Percentiles rank a stretch among this genome's conserved stretches.
These are phyloP conservation scores for Apophysomyces sp. DNA, from an alignment of 371 early-diverging fungal species.

Conservation along the genomic window DNA sequence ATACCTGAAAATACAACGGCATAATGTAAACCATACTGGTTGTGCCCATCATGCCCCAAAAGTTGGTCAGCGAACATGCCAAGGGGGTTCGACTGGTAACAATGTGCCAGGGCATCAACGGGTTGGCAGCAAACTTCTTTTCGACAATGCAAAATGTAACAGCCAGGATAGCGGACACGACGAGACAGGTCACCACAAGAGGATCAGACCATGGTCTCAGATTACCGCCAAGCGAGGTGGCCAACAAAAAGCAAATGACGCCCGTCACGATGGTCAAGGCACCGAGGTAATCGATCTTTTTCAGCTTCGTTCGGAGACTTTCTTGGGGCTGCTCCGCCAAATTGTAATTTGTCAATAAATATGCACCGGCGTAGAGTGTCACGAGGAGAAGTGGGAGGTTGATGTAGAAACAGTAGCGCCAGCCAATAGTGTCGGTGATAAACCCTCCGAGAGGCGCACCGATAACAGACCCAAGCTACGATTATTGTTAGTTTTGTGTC, in stretches of 20 bases:
- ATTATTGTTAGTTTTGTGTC: too few species aligned
- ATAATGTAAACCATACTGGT: constrained; percentile 32
- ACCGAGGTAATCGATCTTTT: constrained; percentile 67
- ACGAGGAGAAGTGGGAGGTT: constrained; percentile 71
- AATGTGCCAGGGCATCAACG: constrained; percentile 57
- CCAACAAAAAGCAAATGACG: constrained; percentile 57
- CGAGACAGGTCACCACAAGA: constrained; percentile 52
- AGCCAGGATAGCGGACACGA: constrained; percentile 44
- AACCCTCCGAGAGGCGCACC: constrained; percentile 75
- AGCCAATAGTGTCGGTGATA: constrained; percentile 50
- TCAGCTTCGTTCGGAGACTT: constrained; percentile 48
- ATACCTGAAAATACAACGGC: constrained; percentile 39
- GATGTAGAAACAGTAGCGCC: constrained; percentile 72
- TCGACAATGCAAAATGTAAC: constrained; percentile 57
- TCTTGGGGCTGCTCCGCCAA: constrained; percentile 31
- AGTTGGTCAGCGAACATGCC: constrained; percentile 34
- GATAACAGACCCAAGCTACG: constrained; percentile 67
- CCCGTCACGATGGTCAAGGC: constrained; percentile 46
- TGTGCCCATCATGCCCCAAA: constrained; percentile 36
- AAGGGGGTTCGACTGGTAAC: constrained; percentile 39
- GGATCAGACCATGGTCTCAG: constrained; percentile 63
- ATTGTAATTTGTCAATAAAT: constrained; percentile 39
- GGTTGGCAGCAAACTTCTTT: constrained; percentile 55
- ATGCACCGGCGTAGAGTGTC: constrained; percentile 46
- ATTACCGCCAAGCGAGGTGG: constrained; percentile 66